phyloP scores from a whole-genome alignment of 2,329 filamentous ascomycete genomes.

The Drechslerella coelobrocha region DNA sequence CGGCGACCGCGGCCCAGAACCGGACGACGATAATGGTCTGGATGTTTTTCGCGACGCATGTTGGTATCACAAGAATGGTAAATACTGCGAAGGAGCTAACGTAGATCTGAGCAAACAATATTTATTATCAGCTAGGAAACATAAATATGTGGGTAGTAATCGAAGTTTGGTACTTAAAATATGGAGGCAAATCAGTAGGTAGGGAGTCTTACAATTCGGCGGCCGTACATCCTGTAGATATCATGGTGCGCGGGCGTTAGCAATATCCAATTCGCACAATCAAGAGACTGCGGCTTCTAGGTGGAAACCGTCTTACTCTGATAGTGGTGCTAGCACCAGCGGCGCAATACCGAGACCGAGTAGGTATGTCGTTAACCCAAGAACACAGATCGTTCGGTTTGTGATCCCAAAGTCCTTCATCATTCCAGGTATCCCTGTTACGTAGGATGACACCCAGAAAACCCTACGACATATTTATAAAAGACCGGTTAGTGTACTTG shows the following conservation, averaged over 20 bases:
- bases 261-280: background rate
- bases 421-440: too few species aligned
- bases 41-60: conserved; percentile 72
- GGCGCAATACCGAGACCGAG: conserved; percentile 75
- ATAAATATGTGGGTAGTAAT: background rate
- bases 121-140: background rate
- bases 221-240: conserved; percentile 64
- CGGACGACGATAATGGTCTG: conserved; percentile 73
- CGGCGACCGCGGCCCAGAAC: conserved; percentile 77
- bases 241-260: background rate
- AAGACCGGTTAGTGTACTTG: background rate
- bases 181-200: too few species aligned
- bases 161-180: background rate
- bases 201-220: conserved; percentile 60
- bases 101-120: conserved; percentile 64
- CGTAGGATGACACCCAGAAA: conserved; percentile 66
- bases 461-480: too few species aligned
- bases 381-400: conserved; percentile 68
- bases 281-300: background rate
- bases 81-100: conserved; percentile 70
- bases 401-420: conserved; percentile 69
- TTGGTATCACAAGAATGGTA: conserved; percentile 73
- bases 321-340: conserved; percentile 75
- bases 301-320: conserved; percentile 62
- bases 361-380: conserved; percentile 81